These are phyloP conservation scores for Pneumocystis murina DNA, from an alignment of 1,139 yeast species.

Conservation along the genomic window DNA sequence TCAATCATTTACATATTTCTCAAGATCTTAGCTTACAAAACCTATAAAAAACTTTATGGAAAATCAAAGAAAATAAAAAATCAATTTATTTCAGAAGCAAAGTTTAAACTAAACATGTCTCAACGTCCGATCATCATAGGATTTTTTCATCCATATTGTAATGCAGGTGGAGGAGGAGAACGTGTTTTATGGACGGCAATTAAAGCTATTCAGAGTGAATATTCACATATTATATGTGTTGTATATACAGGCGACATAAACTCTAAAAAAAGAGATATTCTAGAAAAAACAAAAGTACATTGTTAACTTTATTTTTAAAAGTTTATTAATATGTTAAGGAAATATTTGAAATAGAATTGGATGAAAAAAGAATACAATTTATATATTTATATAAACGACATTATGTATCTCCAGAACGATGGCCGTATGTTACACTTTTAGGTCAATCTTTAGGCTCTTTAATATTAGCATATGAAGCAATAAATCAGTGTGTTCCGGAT, in stretches of 20 bases:
- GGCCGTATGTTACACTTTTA: conserved; percentile 66
- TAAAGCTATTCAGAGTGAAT: conserved; percentile 44
- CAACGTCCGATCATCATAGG: conserved; percentile 30
- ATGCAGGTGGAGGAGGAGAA: conserved; percentile 98
- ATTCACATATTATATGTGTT: conserved; percentile 43
- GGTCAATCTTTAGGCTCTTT: conserved; percentile 81
- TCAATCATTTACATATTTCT: not conserved
- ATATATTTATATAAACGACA: conserved; percentile 49
- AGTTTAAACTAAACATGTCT: not conserved
- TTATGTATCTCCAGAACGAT: conserved; percentile 53
- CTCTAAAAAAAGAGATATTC: conserved; percentile 35
- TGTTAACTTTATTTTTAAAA: not conserved
- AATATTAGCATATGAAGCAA: conserved; percentile 54
- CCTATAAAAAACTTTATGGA: not conserved
- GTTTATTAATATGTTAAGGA: conserved; percentile 13
- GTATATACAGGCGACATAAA: conserved; percentile 62
- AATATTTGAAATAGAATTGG: conserved; percentile 51
- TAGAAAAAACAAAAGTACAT: conserved; percentile 35
- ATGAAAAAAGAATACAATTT: conserved; percentile 44
- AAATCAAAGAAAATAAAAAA: not conserved
- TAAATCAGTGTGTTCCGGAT: conserved; percentile 60
- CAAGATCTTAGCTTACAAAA: not conserved
- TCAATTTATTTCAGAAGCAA: not conserved
- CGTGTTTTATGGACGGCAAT: conserved; percentile 93
- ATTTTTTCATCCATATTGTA: conserved; percentile 77